phyloP scores from a whole-genome alignment of 495 filamentous ascomycete genomes.

The Pyronema domesticum region DNA sequence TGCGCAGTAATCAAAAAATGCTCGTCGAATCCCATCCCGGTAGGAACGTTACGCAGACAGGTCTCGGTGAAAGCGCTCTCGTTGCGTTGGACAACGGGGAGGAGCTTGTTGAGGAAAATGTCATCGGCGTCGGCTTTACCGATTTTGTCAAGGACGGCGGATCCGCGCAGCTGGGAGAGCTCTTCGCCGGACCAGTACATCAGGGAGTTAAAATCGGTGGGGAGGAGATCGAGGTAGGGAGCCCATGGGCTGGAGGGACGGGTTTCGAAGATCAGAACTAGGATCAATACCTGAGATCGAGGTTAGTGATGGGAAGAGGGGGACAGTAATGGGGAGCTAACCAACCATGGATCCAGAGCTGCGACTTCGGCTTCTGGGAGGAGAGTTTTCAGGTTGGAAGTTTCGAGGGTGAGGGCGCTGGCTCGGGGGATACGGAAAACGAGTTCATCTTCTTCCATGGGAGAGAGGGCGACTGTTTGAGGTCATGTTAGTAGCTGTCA shows the following conservation, averaged over 20 bases:
- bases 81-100: conserved; percentile 37
- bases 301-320: conserved; percentile 7
- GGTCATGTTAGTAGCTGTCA: conserved; percentile 1
- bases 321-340: background rate
- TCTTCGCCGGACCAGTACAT: conserved; percentile 76
- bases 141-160: conserved; percentile 58
- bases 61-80: conserved; percentile 30
- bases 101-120: conserved; percentile 43
- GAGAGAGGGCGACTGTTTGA: conserved; percentile 34
- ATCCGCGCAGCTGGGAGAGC: conserved; percentile 56
- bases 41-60: conserved; percentile 9
- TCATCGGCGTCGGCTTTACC: conserved; percentile 54
- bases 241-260: conserved; percentile 50
- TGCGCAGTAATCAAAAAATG: conserved; percentile 47
- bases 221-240: conserved; percentile 67
- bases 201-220: conserved; percentile 60
- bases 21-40: conserved; percentile 24
- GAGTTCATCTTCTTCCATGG: conserved; percentile 44
- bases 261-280: conserved; percentile 67
- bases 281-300: conserved; percentile 44
- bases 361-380: conserved; percentile 20
- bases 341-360: conserved; percentile 17
- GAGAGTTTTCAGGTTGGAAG: conserved; percentile 32
- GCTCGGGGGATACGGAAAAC: conserved; percentile 45
- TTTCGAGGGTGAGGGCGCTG: conserved; percentile 35